Evolutionary conservation across 768 basidiomycete genomes (phyloP).

Genomic region (Tylopilus balloui): DNA sequence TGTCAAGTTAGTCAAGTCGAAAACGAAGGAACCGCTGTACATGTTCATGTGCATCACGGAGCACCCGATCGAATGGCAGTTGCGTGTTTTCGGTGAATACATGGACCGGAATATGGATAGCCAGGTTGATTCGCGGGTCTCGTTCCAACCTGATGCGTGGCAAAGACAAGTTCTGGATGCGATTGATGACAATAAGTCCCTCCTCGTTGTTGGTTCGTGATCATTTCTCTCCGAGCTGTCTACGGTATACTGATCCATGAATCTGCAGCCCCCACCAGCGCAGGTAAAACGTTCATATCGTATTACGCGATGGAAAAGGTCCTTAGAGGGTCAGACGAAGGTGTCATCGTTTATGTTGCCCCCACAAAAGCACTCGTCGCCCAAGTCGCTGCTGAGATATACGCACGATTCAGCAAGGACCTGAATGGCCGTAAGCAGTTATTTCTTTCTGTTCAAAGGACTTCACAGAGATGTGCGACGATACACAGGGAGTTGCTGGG

Average conservation of each 20-base stretch:
- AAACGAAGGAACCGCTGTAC: constrained; percentile 36
- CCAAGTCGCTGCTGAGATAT: constrained; percentile 71
- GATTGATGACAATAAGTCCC: constrained; percentile 53
- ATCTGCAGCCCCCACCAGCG: constrained; percentile 57
- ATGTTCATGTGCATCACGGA: constrained; percentile 55
- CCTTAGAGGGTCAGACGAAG: constrained; percentile 57
- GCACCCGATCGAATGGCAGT: constrained; percentile 59
- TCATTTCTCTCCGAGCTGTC: neutral
- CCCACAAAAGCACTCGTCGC: constrained; percentile 72
- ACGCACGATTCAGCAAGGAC: constrained; percentile 61
- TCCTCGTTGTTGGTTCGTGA: constrained; percentile 58
- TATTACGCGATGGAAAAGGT: constrained; percentile 75
- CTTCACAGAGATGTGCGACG: neutral
- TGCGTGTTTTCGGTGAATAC: constrained; percentile 63
- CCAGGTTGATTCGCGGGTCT: constrained; percentile 50
- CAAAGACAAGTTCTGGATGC: constrained; percentile 62
- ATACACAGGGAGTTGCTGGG: constrained; percentile 52
- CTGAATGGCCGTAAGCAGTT: constrained; percentile 40
- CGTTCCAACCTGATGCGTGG: constrained; percentile 69
- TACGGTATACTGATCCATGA: neutral
- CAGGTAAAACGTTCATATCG: constrained; percentile 74
- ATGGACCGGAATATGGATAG: constrained; percentile 74
- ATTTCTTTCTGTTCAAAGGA: neutral
- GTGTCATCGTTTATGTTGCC: constrained; percentile 66
- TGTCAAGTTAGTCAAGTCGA: constrained; percentile 49